Conservation (phyloP, 768 basidiomycete genomes). For the Serendipita sp. region DNA sequence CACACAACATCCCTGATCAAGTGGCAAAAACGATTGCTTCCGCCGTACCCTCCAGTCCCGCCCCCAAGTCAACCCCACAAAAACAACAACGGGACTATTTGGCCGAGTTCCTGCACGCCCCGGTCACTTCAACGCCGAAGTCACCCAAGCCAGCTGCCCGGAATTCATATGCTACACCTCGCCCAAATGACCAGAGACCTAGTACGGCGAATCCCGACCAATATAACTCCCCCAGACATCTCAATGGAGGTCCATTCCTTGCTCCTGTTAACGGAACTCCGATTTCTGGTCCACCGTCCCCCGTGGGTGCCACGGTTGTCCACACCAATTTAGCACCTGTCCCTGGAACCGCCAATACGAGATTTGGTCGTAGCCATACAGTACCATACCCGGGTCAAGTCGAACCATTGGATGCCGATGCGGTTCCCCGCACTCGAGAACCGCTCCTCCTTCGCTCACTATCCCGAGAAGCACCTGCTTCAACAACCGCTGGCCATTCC, state of each 20-base stretch:
- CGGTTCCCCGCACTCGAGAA: background rate
- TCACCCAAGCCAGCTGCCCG: background rate
- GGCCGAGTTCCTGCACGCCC: constrained; percentile 2
- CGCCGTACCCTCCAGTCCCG: background rate
- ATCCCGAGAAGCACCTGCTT: background rate
- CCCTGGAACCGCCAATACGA: background rate
- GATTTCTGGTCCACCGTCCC: background rate
- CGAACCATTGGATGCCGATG: background rate
- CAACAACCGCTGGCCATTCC: background rate
- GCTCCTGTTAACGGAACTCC: background rate
- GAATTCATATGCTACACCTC: constrained; percentile 1
- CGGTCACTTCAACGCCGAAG: background rate
- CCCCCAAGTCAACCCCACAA: background rate
- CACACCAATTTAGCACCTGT: background rate
- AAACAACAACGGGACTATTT: background rate
- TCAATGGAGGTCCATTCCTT: background rate
- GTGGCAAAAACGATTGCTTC: background rate
- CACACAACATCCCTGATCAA: background rate
- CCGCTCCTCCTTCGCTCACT: background rate
- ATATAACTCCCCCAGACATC: background rate
- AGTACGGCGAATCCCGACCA: background rate
- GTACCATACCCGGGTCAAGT: background rate
- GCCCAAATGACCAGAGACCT: background rate
- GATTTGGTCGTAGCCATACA: background rate
- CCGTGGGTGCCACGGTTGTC: background rate